Conservation (phyloP, 257 asterid species). For the Solanum rostratum region DNA sequence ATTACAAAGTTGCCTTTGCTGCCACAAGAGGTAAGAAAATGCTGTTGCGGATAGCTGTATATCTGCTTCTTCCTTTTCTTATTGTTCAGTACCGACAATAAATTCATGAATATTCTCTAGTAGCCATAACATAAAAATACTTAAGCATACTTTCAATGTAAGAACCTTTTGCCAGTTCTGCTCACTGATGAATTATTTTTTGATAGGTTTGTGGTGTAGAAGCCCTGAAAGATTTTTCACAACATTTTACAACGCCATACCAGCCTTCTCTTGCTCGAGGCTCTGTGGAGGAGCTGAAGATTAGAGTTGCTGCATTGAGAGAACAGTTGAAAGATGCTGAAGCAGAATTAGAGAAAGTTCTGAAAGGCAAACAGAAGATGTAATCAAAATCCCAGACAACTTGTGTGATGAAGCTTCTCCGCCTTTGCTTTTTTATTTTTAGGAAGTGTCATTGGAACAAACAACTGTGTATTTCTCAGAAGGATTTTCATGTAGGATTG, state of each 20-base stretch:
- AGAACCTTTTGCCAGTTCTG: background rate
- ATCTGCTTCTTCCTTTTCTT: background rate
- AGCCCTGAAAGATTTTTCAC: slow-evolving; percentile 63
- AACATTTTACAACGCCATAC: slow-evolving; percentile 49
- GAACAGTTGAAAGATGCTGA: slow-evolving; percentile 62
- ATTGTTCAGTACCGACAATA: background rate
- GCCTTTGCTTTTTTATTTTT: background rate
- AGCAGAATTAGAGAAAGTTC: slow-evolving; percentile 49
- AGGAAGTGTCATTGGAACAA: background rate
- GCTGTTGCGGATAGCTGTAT: background rate
- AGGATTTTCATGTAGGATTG: background rate
- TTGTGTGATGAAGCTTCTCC: background rate
- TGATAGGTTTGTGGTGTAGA: slow-evolving; percentile 79
- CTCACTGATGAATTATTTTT: background rate
- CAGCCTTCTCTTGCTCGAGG: slow-evolving; percentile 52
- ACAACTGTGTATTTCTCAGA: background rate
- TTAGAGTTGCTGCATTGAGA: slow-evolving; percentile 43
- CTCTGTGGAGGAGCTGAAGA: slow-evolving; percentile 51
- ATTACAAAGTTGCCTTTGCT: slow-evolving; percentile 89
- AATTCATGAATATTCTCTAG: background rate
- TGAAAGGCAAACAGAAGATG: slow-evolving; percentile 67
- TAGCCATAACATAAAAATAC: background rate
- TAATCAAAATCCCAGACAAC: slow-evolving; percentile 5
- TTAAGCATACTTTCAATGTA: background rate
- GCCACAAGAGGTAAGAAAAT: slow-evolving; percentile 71